These are phyloP conservation scores for Phytophthora lateralis DNA, from an alignment of 352 stramenopile species.

Conservation along the genomic window DNA sequence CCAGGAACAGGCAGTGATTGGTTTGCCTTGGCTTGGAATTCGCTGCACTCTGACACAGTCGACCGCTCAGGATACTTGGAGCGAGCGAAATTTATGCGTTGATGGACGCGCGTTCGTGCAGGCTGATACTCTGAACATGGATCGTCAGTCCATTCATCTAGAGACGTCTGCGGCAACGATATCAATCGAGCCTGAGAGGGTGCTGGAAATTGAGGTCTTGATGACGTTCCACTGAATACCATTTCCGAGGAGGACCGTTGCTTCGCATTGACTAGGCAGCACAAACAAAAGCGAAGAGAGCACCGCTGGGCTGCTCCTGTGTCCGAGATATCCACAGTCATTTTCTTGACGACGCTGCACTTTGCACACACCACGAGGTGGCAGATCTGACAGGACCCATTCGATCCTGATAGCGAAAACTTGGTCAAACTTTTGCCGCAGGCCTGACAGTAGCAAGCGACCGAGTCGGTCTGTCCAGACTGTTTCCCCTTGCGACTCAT, in stretches of 20 bases:
- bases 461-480: neutral
- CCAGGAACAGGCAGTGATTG: neutral
- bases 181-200: neutral
- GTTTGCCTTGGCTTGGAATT: neutral
- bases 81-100: slow-evolving; percentile 1
- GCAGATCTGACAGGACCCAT: slow-evolving; percentile 48
- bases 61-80: neutral
- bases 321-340: slow-evolving; percentile 50
- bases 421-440: slow-evolving; percentile 29
- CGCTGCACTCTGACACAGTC: neutral
- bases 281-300: slow-evolving; percentile 51
- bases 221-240: slow-evolving; percentile 14
- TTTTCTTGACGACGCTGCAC: slow-evolving; percentile 61
- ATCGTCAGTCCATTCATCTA: slow-evolving; percentile 1
- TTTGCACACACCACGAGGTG: slow-evolving; percentile 46
- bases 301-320: slow-evolving; percentile 38
- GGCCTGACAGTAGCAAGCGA: slow-evolving; percentile 32
- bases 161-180: neutral
- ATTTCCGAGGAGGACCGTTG: slow-evolving; percentile 46
- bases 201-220: slow-evolving; percentile 3
- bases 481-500: slow-evolving; percentile 35
- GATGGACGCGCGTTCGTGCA: neutral
- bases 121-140: slow-evolving; percentile 12
- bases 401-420: slow-evolving; percentile 22
- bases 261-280: slow-evolving; percentile 54